phyloP scores from a whole-genome alignment of 108 stramenopile genomes.

The Cyclotella choctawhatcheeana region DNA sequence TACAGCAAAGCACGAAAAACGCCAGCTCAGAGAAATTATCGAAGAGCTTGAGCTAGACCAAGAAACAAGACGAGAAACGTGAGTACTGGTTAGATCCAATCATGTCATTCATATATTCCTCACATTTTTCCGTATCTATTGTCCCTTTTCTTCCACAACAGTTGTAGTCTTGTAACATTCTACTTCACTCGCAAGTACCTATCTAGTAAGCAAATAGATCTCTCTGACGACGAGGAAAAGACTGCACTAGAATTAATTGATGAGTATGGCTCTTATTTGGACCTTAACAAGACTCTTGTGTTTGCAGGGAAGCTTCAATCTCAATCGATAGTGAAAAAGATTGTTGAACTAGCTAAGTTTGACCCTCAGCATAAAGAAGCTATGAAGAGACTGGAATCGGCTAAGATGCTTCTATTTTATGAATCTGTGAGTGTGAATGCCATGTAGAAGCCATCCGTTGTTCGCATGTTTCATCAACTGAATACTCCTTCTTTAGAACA shows the following conservation, averaged over 20 bases:
- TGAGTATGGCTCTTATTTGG: constrained; percentile 78
- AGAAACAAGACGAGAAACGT: constrained; percentile 81
- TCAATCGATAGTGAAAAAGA: constrained; percentile 43
- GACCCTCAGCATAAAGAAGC: constrained; percentile 78
- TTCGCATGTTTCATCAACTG: too few species aligned
- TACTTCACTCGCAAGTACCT: constrained; percentile 76
- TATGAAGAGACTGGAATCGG: constrained; percentile 58
- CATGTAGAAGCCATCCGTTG: too few species aligned
- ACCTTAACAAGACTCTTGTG: constrained; percentile 68
- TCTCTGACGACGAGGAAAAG: constrained; percentile 25
- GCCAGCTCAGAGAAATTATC: constrained; percentile 63
- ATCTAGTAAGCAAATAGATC: background rate
- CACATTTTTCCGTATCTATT: constrained; percentile 8
- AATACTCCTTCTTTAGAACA: constrained; percentile 47
- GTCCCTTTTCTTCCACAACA: too few species aligned
- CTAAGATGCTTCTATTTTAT: constrained; percentile 64
- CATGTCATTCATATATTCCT: constrained; percentile 1
- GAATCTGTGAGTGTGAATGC: constrained; percentile 69
- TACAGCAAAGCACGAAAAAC: constrained; percentile 24
- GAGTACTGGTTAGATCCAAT: constrained; percentile 27
- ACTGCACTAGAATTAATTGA: constrained; percentile 62
- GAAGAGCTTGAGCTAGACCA: constrained; percentile 75
- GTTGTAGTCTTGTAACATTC: constrained; percentile 80
- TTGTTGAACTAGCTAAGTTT: constrained; percentile 66
- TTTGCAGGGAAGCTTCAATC: constrained; percentile 61